A percentile compares a stretch with the other conserved stretches of the same genome.
Evolutionary conservation across 345 rosid species (phyloP).

Genomic region (Dovyalis caffra): DNA sequence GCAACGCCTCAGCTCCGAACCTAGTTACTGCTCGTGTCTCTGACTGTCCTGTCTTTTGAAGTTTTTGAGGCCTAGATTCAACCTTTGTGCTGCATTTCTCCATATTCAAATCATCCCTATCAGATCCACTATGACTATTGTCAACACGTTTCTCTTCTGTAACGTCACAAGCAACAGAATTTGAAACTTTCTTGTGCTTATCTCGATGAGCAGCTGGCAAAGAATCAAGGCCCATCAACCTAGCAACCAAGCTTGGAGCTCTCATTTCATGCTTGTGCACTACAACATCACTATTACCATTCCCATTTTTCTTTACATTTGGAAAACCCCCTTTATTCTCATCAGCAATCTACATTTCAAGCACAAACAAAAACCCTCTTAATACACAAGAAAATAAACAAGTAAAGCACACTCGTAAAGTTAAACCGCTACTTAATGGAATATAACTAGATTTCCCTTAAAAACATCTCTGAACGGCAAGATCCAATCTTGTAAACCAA

Average conservation of each 20-base stretch:
- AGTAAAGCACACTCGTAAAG: neutral
- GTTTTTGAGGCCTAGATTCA: conserved; percentile 77
- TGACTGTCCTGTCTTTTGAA: conserved; percentile 63
- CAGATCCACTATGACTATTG: conserved; percentile 3
- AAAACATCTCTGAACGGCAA: neutral
- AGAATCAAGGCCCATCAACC: conserved; percentile 96
- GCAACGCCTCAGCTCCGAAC: conserved; percentile 79
- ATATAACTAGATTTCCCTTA: neutral
- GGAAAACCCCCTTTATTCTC: conserved; percentile 79
- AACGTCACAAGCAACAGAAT: conserved; percentile 28
- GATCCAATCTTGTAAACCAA: neutral
- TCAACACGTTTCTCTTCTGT: conserved; percentile 27
- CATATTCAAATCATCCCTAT: conserved; percentile 28
- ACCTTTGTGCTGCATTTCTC: conserved; percentile 39
- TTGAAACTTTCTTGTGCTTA: conserved; percentile 46
- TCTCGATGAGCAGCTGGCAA: conserved; percentile 59
- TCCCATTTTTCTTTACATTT: conserved; percentile 42
- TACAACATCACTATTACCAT: conserved; percentile 17
- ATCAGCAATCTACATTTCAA: conserved; percentile 62
- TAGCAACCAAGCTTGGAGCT: conserved; percentile 81
- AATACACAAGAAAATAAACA: neutral
- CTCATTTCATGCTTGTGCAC: conserved; percentile 61
- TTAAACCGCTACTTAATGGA: neutral
- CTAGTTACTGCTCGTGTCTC: conserved; percentile 62
- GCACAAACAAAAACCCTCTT: conserved; percentile 3